Conservation (phyloP, 441 rosid genomes). For the Cnidoscolus chayamansa region DNA sequence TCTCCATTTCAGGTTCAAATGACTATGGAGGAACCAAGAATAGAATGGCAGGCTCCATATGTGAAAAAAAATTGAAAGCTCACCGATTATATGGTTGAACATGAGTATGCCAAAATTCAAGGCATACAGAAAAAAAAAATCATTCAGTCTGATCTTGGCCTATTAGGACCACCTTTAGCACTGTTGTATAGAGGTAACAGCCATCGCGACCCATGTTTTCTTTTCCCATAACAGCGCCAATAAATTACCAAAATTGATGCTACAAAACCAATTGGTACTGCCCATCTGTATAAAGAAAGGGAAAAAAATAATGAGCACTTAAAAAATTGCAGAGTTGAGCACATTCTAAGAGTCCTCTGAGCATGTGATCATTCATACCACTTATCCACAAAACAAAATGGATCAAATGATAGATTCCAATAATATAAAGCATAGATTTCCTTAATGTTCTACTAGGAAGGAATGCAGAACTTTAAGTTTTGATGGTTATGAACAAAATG, state of each 20-base stretch:
- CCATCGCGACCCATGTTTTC: conserved; percentile 68
- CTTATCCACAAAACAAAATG: too few relatives aligned
- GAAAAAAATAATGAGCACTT: too few relatives aligned
- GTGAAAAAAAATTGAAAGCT: conserved; percentile 30
- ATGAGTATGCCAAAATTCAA: conserved; percentile 12
- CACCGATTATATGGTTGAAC: conserved; percentile 21
- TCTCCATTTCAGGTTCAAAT: conserved; percentile 11
- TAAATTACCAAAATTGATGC: conserved; percentile 53
- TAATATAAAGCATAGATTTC: too few relatives aligned
- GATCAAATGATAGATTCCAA: too few relatives aligned
- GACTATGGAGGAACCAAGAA: conserved; percentile 3
- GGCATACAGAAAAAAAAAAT: not conserved
- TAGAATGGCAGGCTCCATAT: conserved; percentile 28
- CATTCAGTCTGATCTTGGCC: conserved; percentile 79
- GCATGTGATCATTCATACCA: too few relatives aligned
- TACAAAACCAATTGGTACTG: conserved; percentile 59
- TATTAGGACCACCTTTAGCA: conserved; percentile 47
- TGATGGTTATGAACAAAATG: not conserved
- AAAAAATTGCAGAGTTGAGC: too few relatives aligned
- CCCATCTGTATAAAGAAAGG: conserved; percentile 64
- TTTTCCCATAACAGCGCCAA: conserved; percentile 79
- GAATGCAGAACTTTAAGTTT: too few relatives aligned
- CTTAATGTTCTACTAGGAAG: too few relatives aligned
- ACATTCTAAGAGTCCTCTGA: too few relatives aligned
- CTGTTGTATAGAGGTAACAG: conserved; percentile 69